phyloP scores from a whole-genome alignment of 371 early-diverging fungal species.

The Homolaphlyctis polyrhiza region DNA sequence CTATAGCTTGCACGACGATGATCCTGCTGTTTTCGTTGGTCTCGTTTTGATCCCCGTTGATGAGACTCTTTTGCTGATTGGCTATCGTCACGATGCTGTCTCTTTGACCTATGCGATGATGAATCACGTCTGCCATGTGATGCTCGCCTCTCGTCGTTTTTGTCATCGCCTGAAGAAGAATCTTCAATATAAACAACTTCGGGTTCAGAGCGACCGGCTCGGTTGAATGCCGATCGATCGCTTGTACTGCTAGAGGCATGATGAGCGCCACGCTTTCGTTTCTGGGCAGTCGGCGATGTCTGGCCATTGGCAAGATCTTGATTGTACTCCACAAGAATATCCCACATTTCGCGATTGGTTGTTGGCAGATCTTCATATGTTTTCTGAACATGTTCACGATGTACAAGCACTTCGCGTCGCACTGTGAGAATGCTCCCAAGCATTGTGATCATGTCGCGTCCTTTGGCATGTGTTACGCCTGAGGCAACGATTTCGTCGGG shows the following conservation, averaged over 20 bases:
- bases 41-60: too few relatives aligned
- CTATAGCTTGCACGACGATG: not conserved
- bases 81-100: not conserved
- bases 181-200: not conserved
- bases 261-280: slow-evolving; percentile 1
- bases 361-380: not conserved
- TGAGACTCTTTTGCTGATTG: too few relatives aligned
- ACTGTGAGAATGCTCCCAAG: slow-evolving; percentile 30
- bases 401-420: slow-evolving; percentile 13
- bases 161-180: not conserved
- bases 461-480: not conserved
- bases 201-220: not conserved
- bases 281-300: not conserved
- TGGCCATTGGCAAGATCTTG: not conserved
- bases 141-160: too few relatives aligned
- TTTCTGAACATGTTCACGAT: slow-evolving; percentile 17
- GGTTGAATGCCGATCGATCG: not conserved
- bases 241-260: too few relatives aligned
- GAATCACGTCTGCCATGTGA: too few relatives aligned
- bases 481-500: not conserved
- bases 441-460: slow-evolving; percentile 13
- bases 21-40: not conserved
- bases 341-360: not conserved
- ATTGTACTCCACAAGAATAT: not conserved
- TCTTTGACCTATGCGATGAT: not conserved